Evolutionary conservation across 2,329 filamentous ascomycete genomes (phyloP), one percentile per base, ranked within the genome.

Genomic region (Sphaerulina populicola): DNA sequence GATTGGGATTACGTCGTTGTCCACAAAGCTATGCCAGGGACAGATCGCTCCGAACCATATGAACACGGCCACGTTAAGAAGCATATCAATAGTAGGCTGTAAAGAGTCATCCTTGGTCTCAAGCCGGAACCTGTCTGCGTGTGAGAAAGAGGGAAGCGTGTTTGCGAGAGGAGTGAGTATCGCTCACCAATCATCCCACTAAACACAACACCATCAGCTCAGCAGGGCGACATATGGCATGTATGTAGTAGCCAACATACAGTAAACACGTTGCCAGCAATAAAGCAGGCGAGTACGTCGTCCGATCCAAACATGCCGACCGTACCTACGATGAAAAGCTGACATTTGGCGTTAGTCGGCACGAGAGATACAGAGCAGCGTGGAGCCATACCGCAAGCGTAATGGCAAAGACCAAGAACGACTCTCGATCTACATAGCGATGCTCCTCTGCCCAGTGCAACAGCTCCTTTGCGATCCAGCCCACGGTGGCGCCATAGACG

Each of bases 21-120:
- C 59, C 0, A 76, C 68, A 58, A 96, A 94, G 23, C 71, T 72
- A 4, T 73, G 66, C 90, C 90, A 96, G 0, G 90, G 90, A 52
- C 85, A 87, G 9, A 90, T 80, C 0, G 88, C 87, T 3, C 89
- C 89, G 61, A 53, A 91, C 89, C 88, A 96, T 69, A 94, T 80
- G 67, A 96, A 96, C 36, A 96, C 79, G 14, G 83, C 76, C 3
- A 94, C 80, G 64, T 96, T 96, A 51, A 96, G 82, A 1, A 96
- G 76, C 88, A 95, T 94, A 66, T 96, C 89, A 41, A 96, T 86
- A 0, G 89, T 95, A 0, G 89, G 89, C 65, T 96, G 89, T n/a
- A 96, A 77, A 1, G 86, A 90, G 66, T 96, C 91, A 60, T 95
- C 90, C 60, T 85, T 73, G 0, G 90, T 96, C 67, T 94, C 86